A percentile compares a stretch with the other conserved stretches of the same genome.
These are phyloP conservation scores for Phytophthora nicotianae DNA, from an alignment of 352 stramenopile genomes.

Conservation along the genomic window DNA sequence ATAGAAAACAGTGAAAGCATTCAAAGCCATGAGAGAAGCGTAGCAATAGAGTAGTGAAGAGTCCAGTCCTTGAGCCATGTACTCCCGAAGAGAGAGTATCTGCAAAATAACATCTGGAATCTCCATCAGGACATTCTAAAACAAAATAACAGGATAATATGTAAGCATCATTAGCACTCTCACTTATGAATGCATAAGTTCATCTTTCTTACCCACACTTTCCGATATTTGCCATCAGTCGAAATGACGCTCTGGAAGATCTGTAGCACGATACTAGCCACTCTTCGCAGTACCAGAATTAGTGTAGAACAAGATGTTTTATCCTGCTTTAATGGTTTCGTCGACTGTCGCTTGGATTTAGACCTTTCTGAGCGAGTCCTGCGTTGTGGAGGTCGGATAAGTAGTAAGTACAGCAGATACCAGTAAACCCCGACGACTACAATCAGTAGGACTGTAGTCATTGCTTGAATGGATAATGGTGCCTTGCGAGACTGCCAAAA, in stretches of 20 bases:
- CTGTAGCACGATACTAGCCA: background rate
- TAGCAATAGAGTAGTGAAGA: conserved; percentile 35
- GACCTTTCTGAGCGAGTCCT: conserved; percentile 1
- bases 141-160: background rate
- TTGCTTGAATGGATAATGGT: conserved; percentile 5
- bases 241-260: conserved; percentile 18
- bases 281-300: background rate
- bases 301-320: background rate
- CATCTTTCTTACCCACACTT: conserved; percentile 28
- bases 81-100: conserved; percentile 22
- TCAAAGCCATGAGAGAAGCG: conserved; percentile 42
- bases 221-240: conserved; percentile 34
- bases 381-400: conserved; percentile 7
- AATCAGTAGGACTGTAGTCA: conserved; percentile 12
- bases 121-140: conserved; percentile 36
- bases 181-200: background rate
- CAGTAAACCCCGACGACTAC: conserved; percentile 23
- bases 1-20: conserved; percentile 44
- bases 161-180: background rate
- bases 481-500: conserved; percentile 14
- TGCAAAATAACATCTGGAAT: conserved; percentile 39
- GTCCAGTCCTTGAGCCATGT: conserved; percentile 36
- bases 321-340: background rate
- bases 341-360: conserved; percentile 12
- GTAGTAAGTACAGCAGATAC: conserved; percentile 25